Percentiles rank a stretch among this genome's conserved stretches.
Evolutionary conservation across 768 basidiomycete species (phyloP).

Genomic region (Suillus americanus): DNA sequence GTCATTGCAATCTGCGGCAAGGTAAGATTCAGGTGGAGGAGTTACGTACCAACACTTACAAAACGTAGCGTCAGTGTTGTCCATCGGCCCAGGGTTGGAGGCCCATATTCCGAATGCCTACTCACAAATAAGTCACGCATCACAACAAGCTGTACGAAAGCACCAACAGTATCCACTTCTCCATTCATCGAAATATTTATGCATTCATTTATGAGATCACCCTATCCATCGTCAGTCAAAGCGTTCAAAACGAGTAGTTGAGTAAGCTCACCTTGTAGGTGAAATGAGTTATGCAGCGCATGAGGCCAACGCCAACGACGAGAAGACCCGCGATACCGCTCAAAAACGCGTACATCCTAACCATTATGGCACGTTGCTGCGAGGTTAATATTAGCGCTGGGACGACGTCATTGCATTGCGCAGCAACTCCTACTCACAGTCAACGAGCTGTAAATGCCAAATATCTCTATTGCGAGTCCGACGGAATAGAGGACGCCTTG

Average conservation of each 20-base stretch:
- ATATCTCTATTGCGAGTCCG: conserved; percentile 49
- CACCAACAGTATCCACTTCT: conserved; percentile 33
- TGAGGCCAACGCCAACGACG: conserved; percentile 49
- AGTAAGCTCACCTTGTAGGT: conserved; percentile 55
- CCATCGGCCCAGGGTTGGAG: conserved; percentile 35
- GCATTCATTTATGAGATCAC: conserved; percentile 60
- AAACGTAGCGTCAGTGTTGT: conserved; percentile 37
- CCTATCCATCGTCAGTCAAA: conserved; percentile 33
- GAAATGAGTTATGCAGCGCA: conserved; percentile 66
- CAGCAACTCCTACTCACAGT: conserved; percentile 40
- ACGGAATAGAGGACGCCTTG: conserved; percentile 59
- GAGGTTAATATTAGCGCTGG: background rate
- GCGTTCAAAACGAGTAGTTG: background rate
- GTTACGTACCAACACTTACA: conserved; percentile 40
- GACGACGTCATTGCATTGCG: background rate
- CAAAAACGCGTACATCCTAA: conserved; percentile 57
- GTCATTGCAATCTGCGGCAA: conserved; percentile 54
- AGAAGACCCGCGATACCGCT: conserved; percentile 48
- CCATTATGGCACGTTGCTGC: conserved; percentile 54
- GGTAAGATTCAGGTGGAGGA: conserved; percentile 11
- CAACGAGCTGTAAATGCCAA: conserved; percentile 51
- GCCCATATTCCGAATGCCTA: conserved; percentile 58
- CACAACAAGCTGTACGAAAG: background rate
- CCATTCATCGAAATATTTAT: conserved; percentile 36
- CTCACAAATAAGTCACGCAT: conserved; percentile 22